Evolutionary conservation across 345 rosid species (phyloP).

Genomic region (Salix suchowensis): DNA sequence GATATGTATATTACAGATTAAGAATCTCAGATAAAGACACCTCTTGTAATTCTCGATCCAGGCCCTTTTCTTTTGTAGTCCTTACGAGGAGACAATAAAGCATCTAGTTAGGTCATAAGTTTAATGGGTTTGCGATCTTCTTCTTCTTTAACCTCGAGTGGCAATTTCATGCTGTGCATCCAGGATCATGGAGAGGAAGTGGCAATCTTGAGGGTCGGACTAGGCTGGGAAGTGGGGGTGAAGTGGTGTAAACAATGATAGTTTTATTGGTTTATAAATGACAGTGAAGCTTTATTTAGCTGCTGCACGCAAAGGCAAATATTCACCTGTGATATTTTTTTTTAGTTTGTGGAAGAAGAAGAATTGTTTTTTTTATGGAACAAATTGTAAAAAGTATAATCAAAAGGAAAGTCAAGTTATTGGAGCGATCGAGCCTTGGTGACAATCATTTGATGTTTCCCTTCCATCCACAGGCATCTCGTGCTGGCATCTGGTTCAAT

Average conservation of each 20-base stretch:
- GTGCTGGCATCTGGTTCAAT: constrained; percentile 3
- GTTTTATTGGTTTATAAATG: constrained; percentile 17
- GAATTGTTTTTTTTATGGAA: neutral
- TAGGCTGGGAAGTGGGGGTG: neutral
- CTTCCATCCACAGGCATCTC: constrained; percentile 15
- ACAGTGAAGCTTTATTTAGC: constrained; percentile 14
- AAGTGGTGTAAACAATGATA: constrained; percentile 10
- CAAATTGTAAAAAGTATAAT: constrained; percentile 5
- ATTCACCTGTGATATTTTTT: neutral
- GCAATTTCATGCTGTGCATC: neutral
- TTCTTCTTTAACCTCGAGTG: neutral
- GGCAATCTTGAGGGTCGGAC: neutral
- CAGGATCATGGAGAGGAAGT: neutral
- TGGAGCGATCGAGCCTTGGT: constrained; percentile 2
- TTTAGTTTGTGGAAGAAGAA: neutral
- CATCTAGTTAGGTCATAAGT: constrained; percentile 22
- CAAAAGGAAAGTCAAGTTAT: constrained; percentile 12
- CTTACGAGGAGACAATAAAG: constrained; percentile 19
- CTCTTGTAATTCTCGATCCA: neutral
- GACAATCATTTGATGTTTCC: constrained; percentile 29
- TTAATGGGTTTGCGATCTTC: neutral
- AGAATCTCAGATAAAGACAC: constrained; percentile 11
- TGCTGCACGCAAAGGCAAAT: constrained; percentile 31
- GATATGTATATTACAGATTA: neutral
- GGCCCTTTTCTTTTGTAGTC: neutral